These are phyloP conservation scores for Epichloe coenophiala DNA, from an alignment of 2,329 filamentous ascomycete genomes.

Conservation along the genomic window DNA sequence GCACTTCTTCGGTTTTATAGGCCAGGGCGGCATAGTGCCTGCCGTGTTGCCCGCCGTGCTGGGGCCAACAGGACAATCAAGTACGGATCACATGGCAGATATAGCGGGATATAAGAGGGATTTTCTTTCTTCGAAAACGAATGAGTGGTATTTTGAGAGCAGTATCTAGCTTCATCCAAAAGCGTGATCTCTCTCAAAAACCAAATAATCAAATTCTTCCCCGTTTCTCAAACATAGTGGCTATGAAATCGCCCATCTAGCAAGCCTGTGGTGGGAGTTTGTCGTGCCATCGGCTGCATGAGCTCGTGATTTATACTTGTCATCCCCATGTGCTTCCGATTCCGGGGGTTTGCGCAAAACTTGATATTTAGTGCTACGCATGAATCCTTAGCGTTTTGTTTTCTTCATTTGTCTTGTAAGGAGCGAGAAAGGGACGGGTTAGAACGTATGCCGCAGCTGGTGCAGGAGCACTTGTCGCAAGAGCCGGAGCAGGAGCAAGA, in stretches of 20 bases:
- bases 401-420: neutral
- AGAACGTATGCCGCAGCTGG: constrained; percentile 10
- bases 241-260: neutral
- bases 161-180: no score
- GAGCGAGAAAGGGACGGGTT: neutral
- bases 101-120: no score
- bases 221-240: neutral
- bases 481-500: constrained; percentile 11
- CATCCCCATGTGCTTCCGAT: neutral
- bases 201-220: neutral
- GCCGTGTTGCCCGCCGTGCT: no score
- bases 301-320: neutral
- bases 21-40: no score
- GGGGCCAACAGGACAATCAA: no score
- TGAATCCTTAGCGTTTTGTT: neutral
- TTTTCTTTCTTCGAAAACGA: no score
- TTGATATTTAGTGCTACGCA: neutral
- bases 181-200: no score
- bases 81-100: no score
- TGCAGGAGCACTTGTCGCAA: constrained; percentile 12
- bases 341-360: neutral
- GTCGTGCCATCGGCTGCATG: neutral
- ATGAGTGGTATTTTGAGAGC: no score
- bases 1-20: no score
- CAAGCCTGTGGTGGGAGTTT: neutral